A percentile compares a stretch with the other conserved stretches of the same genome.
These are phyloP conservation scores for Ophiorrhiza pumila DNA, from an alignment of 257 asterid species.

Conservation along the genomic window DNA sequence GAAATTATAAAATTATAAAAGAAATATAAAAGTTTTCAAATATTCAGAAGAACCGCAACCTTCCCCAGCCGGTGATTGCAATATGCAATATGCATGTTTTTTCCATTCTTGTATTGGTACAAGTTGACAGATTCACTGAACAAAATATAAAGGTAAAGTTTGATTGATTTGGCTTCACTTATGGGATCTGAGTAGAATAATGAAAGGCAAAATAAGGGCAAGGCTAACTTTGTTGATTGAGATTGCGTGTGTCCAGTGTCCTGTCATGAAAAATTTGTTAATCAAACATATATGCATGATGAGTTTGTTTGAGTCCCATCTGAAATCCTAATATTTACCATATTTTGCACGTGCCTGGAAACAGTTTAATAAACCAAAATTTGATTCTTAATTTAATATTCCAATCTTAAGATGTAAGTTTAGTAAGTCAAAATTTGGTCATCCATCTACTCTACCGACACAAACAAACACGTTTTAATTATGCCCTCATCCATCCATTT, in stretches of 20 bases:
- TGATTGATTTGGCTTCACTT: neutral
- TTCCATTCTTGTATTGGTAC: neutral
- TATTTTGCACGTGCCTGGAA: slow-evolving; percentile 3
- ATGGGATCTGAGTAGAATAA: too few species aligned
- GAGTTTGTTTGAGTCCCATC: neutral
- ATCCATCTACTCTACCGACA: neutral
- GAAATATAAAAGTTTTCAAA: too few species aligned
- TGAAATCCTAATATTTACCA: neutral
- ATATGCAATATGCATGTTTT: neutral
- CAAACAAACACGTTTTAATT: neutral
- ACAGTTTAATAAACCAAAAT: neutral
- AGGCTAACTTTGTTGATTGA: too few species aligned
- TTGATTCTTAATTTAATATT: neutral
- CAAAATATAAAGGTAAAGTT: neutral
- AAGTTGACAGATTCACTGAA: neutral
- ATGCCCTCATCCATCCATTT: too few species aligned
- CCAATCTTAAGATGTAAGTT: neutral
- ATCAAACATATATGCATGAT: too few species aligned
- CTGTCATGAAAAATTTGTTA: neutral
- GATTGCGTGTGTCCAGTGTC: too few species aligned
- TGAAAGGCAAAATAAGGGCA: too few species aligned
- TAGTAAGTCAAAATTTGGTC: neutral
- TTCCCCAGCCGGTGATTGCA: neutral
- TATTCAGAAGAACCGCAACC: too few species aligned
- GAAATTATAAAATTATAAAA: too few species aligned